A percentile compares a stretch with the other conserved stretches of the same genome.
Conservation (phyloP, 2,329 filamentous ascomycete genomes). For the Ceratocystis cacaofunesta region DNA sequence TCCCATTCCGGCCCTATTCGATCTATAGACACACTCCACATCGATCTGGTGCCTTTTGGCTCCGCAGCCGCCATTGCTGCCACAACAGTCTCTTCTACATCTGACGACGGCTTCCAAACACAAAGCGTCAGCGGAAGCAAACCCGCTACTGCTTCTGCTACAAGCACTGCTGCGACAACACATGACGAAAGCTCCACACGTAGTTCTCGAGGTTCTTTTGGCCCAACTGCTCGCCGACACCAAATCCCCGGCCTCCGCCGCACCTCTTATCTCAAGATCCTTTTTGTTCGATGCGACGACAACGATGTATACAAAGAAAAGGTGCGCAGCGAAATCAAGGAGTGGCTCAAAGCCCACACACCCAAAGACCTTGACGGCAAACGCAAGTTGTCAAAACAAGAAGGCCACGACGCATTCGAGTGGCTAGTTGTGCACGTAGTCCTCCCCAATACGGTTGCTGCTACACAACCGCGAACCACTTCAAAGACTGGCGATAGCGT, state of each 20-base stretch:
- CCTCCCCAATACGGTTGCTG: slow-evolving; percentile 67
- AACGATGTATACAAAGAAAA: slow-evolving; percentile 82
- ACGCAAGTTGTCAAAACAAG: slow-evolving; percentile 45
- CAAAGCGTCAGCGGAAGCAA: slow-evolving; percentile 34
- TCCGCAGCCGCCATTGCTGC: slow-evolving; percentile 29
- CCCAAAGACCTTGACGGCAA: slow-evolving; percentile 32
- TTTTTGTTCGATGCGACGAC: slow-evolving; percentile 84
- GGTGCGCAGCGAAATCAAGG: slow-evolving; percentile 62
- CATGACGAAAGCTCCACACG: slow-evolving; percentile 21
- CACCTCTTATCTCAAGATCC: slow-evolving; percentile 85
- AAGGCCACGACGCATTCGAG: slow-evolving; percentile 92
- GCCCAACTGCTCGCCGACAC: slow-evolving; percentile 53
- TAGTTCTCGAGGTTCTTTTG: slow-evolving; percentile 17
- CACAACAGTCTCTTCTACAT: slow-evolving; percentile 25
- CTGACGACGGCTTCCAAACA: slow-evolving; percentile 47
- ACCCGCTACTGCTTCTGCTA: slow-evolving; percentile 23
- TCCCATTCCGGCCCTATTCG: slow-evolving; percentile 80
- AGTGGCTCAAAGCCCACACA: slow-evolving; percentile 77
- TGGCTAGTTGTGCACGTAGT: slow-evolving; percentile 92
- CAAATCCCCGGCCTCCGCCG: slow-evolving; percentile 88
- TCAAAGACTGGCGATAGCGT: slow-evolving; percentile 37
- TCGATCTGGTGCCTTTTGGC: slow-evolving; percentile 62
- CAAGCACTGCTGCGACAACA: slow-evolving; percentile 26
- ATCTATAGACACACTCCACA: slow-evolving; percentile 83
- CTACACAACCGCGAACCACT: slow-evolving; percentile 57